phyloP scores from a whole-genome alignment of 2,329 filamentous ascomycete genomes.

The Botrytis paeoniae region DNA sequence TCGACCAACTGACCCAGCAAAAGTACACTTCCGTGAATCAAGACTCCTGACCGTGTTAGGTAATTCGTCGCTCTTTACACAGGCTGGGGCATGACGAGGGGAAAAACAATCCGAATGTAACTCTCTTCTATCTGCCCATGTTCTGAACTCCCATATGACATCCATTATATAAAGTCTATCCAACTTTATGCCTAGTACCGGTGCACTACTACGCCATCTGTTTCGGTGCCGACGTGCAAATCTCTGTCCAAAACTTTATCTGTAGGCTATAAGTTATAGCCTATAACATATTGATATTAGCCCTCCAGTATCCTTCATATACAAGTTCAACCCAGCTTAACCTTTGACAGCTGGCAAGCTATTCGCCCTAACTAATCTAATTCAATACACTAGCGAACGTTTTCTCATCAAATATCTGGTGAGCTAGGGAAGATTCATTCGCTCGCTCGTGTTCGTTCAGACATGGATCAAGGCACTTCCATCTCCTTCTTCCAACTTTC shows the following conservation, averaged over 20 bases:
- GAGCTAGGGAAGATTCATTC: neutral
- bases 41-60: neutral
- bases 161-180: constrained; percentile 1
- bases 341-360: constrained; percentile 10
- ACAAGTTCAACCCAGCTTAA: neutral
- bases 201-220: neutral
- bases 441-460: neutral
- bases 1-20: neutral
- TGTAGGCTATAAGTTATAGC: neutral
- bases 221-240: neutral
- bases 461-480: constrained; percentile 10
- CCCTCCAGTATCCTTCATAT: neutral
- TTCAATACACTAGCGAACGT: constrained; percentile 1
- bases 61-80: neutral
- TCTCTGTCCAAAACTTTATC: neutral
- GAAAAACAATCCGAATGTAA: neutral
- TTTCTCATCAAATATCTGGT: neutral
- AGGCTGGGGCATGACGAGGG: neutral
- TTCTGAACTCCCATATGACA: neutral
- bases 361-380: neutral
- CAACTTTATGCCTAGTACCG: neutral
- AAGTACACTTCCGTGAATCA: neutral
- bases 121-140: neutral
- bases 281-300: neutral
- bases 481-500: neutral